Percentiles rank a stretch among this genome's conserved stretches.
phyloP scores from a whole-genome alignment of 176 grass and related monocot species.

The Rhynchospora pubera region DNA sequence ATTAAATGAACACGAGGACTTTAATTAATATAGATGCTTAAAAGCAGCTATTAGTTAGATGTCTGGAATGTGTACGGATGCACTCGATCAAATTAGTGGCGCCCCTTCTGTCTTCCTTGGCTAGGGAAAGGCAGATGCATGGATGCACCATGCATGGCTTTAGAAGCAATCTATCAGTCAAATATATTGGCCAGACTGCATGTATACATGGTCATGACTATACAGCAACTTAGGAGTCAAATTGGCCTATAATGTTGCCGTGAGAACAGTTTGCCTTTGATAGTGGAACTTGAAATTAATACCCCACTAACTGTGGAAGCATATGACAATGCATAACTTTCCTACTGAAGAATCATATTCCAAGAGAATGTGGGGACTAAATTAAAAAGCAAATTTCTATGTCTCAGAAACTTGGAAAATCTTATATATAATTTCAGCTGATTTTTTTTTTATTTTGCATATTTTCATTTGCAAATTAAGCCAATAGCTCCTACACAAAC shows the following conservation, averaged over 20 bases:
- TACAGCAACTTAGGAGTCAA: background rate
- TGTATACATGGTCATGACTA: background rate
- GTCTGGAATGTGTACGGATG: background rate
- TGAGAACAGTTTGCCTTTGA: background rate
- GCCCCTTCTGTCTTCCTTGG: background rate
- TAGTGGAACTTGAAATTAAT: too few relatives aligned
- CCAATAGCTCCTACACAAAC: too few relatives aligned
- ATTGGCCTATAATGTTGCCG: background rate
- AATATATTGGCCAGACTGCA: background rate
- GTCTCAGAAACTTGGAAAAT: too few relatives aligned
- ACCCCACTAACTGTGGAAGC: too few relatives aligned
- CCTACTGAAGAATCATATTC: too few relatives aligned
- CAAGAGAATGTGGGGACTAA: too few relatives aligned
- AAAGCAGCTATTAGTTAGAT: background rate
- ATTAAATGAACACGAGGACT: background rate
- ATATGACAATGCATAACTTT: too few relatives aligned
- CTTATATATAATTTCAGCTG: too few relatives aligned
- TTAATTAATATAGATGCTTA: background rate
- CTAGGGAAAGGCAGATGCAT: background rate
- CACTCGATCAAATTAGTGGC: background rate
- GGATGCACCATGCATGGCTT: background rate
- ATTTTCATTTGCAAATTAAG: too few relatives aligned
- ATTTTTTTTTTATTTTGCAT: too few relatives aligned
- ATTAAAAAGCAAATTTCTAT: too few relatives aligned
- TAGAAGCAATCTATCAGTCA: background rate